Conservation (phyloP, 441 rosid genomes). For the Mallotus japonicus region DNA sequence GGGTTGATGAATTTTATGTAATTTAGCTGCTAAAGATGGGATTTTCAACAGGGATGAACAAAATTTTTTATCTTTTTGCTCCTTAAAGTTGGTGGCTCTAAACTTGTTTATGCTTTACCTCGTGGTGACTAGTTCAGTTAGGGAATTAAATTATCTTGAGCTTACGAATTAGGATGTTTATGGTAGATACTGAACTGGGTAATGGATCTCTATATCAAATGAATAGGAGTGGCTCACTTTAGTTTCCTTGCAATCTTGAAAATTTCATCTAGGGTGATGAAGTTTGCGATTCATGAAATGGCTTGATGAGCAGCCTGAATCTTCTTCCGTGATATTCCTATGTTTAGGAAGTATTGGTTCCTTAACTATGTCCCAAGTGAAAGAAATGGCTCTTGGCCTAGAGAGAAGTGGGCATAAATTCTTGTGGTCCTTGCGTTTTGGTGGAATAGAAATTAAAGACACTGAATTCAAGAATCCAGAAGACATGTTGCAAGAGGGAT, state of each 20-base stretch:
- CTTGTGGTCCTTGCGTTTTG: too few species aligned
- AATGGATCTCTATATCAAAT: not conserved
- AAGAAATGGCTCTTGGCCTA: too few species aligned
- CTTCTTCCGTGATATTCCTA: too few species aligned
- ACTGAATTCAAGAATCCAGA: too few species aligned
- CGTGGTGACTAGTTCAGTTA: not conserved
- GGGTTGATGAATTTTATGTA: not conserved
- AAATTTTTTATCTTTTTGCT: not conserved
- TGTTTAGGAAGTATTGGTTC: too few species aligned
- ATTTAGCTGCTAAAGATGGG: not conserved
- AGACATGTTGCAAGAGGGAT: too few species aligned
- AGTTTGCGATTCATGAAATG: not conserved
- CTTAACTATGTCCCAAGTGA: too few species aligned
- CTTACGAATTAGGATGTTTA: not conserved
- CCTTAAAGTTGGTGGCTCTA: not conserved
- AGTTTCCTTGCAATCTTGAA: not conserved
- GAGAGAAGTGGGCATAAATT: too few species aligned
- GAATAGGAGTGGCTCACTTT: not conserved
- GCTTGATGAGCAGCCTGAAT: too few species aligned
- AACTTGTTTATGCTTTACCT: not conserved
- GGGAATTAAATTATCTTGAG: not conserved
- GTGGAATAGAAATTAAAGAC: too few species aligned
- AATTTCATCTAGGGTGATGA: not conserved
- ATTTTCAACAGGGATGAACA: not conserved
- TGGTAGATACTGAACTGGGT: not conserved